A percentile compares a stretch with the other conserved stretches of the same genome.
phyloP scores from a whole-genome alignment of 1,139 yeast species.

The Candida anutae region DNA sequence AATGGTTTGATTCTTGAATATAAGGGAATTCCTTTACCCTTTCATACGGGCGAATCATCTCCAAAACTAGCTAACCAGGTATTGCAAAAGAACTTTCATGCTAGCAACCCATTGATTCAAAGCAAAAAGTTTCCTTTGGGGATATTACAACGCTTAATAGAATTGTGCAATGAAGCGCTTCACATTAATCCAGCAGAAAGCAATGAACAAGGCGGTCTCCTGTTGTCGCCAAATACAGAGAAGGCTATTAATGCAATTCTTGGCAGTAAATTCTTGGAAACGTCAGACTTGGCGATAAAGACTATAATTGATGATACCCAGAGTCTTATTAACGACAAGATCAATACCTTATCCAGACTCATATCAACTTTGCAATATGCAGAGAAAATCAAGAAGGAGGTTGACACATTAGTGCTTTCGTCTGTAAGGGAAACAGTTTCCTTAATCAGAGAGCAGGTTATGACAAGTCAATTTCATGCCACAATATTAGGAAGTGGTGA shows the following conservation, averaged over 20 bases:
- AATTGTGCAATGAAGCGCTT: constrained; percentile 71
- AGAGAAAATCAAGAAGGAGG: constrained; percentile 75
- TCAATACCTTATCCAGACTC: constrained; percentile 66
- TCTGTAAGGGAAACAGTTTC: constrained; percentile 61
- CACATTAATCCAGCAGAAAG: constrained; percentile 57
- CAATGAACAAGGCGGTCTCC: constrained; percentile 21
- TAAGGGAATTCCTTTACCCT: constrained; percentile 49
- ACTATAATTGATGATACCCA: constrained; percentile 65
- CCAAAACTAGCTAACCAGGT: constrained; percentile 18
- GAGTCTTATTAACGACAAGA: constrained; percentile 52
- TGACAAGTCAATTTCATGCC: constrained; percentile 15
- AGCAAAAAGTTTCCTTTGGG: constrained; percentile 55
- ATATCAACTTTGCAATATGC: constrained; percentile 73
- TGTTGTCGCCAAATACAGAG: constrained; percentile 67
- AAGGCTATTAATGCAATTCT: constrained; percentile 51
- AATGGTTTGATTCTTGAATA: constrained; percentile 34
- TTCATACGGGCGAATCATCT: constrained; percentile 10
- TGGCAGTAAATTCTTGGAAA: constrained; percentile 47
- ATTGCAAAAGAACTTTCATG: constrained; percentile 10
- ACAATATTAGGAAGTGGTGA: no score
- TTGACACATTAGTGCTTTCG: constrained; percentile 61
- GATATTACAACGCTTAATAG: constrained; percentile 53
- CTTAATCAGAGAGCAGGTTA: constrained; percentile 39
- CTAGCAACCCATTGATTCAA: constrained; percentile 11
- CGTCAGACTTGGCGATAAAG: constrained; percentile 59